Evolutionary conservation across 2,329 filamentous ascomycete genomes (phyloP), one percentile per base, ranked within the genome.

Genomic region (Proliferodiscus dingleyae): DNA sequence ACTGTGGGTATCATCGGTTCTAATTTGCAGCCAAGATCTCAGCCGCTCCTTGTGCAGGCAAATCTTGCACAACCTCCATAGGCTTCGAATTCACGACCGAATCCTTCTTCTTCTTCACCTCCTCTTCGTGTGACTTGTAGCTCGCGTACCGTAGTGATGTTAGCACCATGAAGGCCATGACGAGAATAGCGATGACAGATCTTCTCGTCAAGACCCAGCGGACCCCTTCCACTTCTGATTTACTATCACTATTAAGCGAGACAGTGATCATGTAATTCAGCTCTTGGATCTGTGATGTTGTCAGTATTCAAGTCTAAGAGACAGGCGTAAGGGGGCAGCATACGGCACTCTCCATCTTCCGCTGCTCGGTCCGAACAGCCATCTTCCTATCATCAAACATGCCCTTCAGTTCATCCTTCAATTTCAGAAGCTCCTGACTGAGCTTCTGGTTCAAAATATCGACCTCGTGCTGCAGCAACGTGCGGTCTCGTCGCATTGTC

Each of bases 331-430:
- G n/a, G 19, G 18, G 34, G 5, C n/a, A 11, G 71, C 77, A 45
- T 69, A 89, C 84, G 58, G 83, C 83, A 41, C 85, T 87, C 62
- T 97, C 91, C 61, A 87, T 85, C 5, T 76, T 75, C 62, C 89
- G 83, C 67, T 96, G 89, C 65, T 96, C 87, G 66, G 91, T 87
- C 44, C 89, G 74, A 2, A 95, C 89, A 2, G 81, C 80, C 87
- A 97, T 95, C 64, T 91, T 93, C 34, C 94, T 81, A 64, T 98
- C 91, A 61, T 97, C 91, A 64, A 97, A 96, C 76, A 96, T 85
- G 46, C 89, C 91, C 64, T 90, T 89, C n/a, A 97, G 76, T 45
- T 90, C 88, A 62, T 98, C 91, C 58, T 88, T 93, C 48, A 97
- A 71, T 26, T 79, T 85, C 45, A 82, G 69, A 21, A 90, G 74